Conservation (phyloP, 2,329 filamentous ascomycete species). For the Elsinoe necatrix region DNA sequence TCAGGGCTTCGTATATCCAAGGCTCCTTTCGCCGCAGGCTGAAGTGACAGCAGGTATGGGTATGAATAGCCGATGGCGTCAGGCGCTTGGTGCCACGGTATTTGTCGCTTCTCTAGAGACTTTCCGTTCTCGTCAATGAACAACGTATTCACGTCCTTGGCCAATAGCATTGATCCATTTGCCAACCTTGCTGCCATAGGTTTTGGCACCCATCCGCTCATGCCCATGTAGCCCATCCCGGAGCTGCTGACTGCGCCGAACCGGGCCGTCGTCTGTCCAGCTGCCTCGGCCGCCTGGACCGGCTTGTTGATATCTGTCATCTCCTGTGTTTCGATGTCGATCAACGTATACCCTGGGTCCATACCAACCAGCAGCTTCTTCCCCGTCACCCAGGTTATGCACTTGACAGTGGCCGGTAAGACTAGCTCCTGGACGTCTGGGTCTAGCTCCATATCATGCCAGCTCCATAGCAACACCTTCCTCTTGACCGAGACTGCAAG, state of each 20-base stretch:
- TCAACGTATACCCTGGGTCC: slow-evolving; percentile 82
- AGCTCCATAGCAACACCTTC: slow-evolving; percentile 82
- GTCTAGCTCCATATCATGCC: slow-evolving; percentile 86
- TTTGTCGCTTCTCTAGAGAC: slow-evolving; percentile 70
- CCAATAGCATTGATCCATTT: slow-evolving; percentile 79
- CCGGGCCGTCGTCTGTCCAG: slow-evolving; percentile 55
- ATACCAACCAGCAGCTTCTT: slow-evolving; percentile 83
- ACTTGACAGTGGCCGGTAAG: slow-evolving; percentile 75
- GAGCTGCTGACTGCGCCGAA: slow-evolving; percentile 77
- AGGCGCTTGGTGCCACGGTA: slow-evolving; percentile 85
- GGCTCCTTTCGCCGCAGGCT: slow-evolving; percentile 71
- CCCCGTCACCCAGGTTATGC: slow-evolving; percentile 82
- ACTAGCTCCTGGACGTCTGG: slow-evolving; percentile 67
- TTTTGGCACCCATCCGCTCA: slow-evolving; percentile 84
- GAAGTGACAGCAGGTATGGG: slow-evolving; percentile 83
- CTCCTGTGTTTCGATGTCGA: slow-evolving; percentile 68
- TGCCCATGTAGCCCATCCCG: slow-evolving; percentile 94
- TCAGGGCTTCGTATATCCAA: slow-evolving; percentile 90
- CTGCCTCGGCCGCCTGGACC: slow-evolving; percentile 58
- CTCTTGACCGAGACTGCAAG: slow-evolving; percentile 90
- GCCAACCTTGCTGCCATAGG: slow-evolving; percentile 75
- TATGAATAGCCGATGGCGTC: slow-evolving; percentile 94
- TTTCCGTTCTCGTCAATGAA: slow-evolving; percentile 83
- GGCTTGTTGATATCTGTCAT: slow-evolving; percentile 72
- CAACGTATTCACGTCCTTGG: slow-evolving; percentile 93